These are phyloP conservation scores for Fusarium euwallaceae DNA, from an alignment of 2,329 filamentous ascomycete genomes.

Conservation along the genomic window DNA sequence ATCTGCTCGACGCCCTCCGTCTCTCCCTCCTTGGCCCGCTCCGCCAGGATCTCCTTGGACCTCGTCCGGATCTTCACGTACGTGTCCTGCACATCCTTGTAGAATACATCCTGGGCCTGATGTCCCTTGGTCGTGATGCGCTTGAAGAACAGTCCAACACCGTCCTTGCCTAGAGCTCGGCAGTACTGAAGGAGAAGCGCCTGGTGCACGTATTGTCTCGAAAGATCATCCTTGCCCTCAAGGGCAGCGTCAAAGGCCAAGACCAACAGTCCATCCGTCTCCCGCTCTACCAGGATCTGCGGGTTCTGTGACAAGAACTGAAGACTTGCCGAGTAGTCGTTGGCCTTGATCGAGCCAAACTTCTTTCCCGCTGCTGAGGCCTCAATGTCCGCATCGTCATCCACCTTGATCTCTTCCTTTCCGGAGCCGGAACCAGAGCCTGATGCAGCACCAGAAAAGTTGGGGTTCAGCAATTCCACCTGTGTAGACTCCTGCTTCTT, in stretches of 20 bases:
- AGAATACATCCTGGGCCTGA: slow-evolving; percentile 90
- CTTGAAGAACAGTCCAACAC: slow-evolving; percentile 94
- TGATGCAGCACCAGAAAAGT: slow-evolving; percentile 49
- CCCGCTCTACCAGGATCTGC: slow-evolving; percentile 82
- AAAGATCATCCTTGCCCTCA: slow-evolving; percentile 79
- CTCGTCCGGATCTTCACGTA: slow-evolving; percentile 85
- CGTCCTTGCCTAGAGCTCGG: slow-evolving; percentile 87
- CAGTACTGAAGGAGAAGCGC: slow-evolving; percentile 95
- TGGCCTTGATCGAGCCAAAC: slow-evolving; percentile 83
- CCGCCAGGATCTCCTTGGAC: slow-evolving; percentile 75
- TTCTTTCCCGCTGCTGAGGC: slow-evolving; percentile 82
- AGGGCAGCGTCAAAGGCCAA: slow-evolving; percentile 92
- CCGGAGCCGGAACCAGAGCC: slow-evolving; percentile 15
- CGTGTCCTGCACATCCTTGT: slow-evolving; percentile 91
- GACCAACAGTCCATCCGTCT: slow-evolving; percentile 91
- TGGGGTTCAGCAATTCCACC: slow-evolving; percentile 84
- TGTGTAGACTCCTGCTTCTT: slow-evolving; percentile 63
- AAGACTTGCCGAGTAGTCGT: slow-evolving; percentile 80
- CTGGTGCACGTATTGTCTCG: slow-evolving; percentile 92
- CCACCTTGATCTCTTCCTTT: slow-evolving; percentile 46
- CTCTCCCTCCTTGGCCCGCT: slow-evolving; percentile 64
- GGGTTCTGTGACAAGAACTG: slow-evolving; percentile 85
- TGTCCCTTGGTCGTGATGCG: slow-evolving; percentile 91
- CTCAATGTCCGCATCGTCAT: slow-evolving; percentile 80
- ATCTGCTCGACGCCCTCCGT: slow-evolving; percentile 91